Evolutionary conservation across 345 rosid species (phyloP).

Genomic region (Populus deltoides): DNA sequence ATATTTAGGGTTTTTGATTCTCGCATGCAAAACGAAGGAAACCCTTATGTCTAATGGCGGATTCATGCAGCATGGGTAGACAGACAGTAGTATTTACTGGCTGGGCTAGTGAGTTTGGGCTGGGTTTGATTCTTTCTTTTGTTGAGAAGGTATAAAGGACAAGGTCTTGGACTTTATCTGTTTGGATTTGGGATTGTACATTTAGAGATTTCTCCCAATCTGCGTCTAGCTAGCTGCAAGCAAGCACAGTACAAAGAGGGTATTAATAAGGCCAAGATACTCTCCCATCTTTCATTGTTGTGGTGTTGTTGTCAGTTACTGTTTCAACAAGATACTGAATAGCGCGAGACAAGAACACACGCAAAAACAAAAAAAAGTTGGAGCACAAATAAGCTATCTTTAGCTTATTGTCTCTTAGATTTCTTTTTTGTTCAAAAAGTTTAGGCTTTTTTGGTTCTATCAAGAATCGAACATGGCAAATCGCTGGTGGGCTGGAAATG

Average conservation of each 20-base stretch:
- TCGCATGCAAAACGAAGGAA: constrained; percentile 35
- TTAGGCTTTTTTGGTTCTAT: neutral
- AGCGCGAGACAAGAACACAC: neutral
- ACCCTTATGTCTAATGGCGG: constrained; percentile 34
- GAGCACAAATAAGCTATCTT: neutral
- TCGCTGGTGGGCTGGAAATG: constrained; percentile 85
- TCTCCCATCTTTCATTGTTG: neutral
- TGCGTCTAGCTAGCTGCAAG: neutral
- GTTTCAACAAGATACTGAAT: neutral
- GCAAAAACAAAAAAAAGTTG: neutral
- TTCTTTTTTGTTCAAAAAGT: neutral
- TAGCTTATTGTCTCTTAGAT: neutral
- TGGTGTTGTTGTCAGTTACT: neutral
- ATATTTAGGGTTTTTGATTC: constrained; percentile 30
- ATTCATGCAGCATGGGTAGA: constrained; percentile 22
- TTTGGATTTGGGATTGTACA: constrained; percentile 22
- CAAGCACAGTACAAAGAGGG: constrained; percentile 1
- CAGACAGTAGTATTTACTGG: neutral
- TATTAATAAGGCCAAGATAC: neutral
- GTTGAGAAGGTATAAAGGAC: constrained; percentile 16
- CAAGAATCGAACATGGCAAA: constrained; percentile 53
- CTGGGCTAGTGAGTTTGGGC: neutral
- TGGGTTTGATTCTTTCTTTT: constrained; percentile 5
- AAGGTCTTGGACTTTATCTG: constrained; percentile 31
- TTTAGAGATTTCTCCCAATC: constrained; percentile 13